Percentiles rank a stretch among this genome's conserved stretches.
Evolutionary conservation across 2,329 filamentous ascomycete species (phyloP).

Genomic region (Aspergillus ochraceoroseus): DNA sequence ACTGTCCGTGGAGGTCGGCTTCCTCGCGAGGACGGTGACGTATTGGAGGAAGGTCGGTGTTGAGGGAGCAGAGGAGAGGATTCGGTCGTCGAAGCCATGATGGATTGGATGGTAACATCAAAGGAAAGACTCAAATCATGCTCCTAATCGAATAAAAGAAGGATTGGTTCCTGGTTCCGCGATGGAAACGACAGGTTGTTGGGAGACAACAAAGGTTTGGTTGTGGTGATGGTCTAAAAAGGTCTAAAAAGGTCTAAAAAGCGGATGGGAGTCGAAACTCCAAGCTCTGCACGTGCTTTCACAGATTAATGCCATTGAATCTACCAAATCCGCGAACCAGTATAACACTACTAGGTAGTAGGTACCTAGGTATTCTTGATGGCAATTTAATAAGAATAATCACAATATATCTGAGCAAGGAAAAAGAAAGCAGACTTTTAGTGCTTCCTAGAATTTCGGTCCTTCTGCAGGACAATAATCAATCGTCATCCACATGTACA

Average conservation of each 20-base stretch:
- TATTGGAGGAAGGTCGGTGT: slow-evolving; percentile 31
- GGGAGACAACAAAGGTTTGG: no score
- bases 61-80: slow-evolving; percentile 41
- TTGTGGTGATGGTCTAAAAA: no score
- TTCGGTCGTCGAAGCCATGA: slow-evolving; percentile 40
- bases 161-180: not conserved
- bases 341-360: no score
- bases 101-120: slow-evolving; percentile 12
- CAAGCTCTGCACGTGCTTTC: no score
- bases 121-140: slow-evolving; percentile 13
- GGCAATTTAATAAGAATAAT: no score
- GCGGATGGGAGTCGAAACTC: no score
- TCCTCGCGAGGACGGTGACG: slow-evolving; percentile 40
- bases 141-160: slow-evolving; percentile 17
- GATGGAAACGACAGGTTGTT: not conserved
- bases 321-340: no score
- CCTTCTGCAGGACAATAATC: not conserved
- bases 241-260: no score
- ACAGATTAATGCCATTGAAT: no score
- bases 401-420: no score
- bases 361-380: no score
- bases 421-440: slow-evolving; percentile 10
- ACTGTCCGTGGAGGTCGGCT: slow-evolving; percentile 42
- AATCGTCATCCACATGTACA: no score
- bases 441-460: slow-evolving; percentile 1